Percentiles rank a stretch among this genome's conserved stretches.
These are phyloP conservation scores for Candida gorgasii DNA, from an alignment of 805 yeast genomes.

Conservation along the genomic window DNA sequence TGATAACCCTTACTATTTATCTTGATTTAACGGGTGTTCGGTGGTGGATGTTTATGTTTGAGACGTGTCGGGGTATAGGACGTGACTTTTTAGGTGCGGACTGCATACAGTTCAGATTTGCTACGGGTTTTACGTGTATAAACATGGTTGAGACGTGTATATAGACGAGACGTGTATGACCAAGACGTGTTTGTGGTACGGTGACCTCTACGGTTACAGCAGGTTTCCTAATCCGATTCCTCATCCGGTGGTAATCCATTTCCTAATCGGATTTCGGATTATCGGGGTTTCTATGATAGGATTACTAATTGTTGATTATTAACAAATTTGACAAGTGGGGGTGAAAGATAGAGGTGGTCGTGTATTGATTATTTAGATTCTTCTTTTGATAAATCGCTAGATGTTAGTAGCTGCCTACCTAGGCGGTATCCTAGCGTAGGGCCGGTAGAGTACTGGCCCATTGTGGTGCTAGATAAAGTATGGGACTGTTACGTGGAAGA, in stretches of 20 bases:
- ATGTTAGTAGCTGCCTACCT: slow-evolving; percentile 17
- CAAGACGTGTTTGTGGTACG: neutral
- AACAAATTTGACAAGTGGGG: neutral
- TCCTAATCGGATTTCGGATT: slow-evolving; percentile 4
- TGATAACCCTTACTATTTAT: neutral
- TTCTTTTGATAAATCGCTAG: slow-evolving; percentile 43
- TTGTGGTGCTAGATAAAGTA: no score
- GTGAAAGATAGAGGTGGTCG: no score
- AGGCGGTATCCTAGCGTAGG: no score
- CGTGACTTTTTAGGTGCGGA: no score
- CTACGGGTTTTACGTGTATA: neutral
- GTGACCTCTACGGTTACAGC: no score
- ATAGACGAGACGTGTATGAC: neutral
- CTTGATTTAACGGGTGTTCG: neutral
- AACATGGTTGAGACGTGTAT: neutral
- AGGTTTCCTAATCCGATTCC: neutral
- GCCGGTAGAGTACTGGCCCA: no score
- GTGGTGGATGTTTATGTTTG: neutral
- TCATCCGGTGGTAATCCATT: neutral
- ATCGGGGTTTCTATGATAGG: slow-evolving; percentile 8
- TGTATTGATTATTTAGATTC: slow-evolving; percentile 32
- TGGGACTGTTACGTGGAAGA: no score
- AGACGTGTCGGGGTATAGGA: slow-evolving; percentile 1
- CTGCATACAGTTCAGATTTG: no score
- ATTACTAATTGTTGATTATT: slow-evolving; percentile 1